Percentiles rank a stretch among this genome's conserved stretches.
These are phyloP conservation scores for Tetrahymena elliotti DNA, from an alignment of 73 alveolate genomes.

Conservation along the genomic window DNA sequence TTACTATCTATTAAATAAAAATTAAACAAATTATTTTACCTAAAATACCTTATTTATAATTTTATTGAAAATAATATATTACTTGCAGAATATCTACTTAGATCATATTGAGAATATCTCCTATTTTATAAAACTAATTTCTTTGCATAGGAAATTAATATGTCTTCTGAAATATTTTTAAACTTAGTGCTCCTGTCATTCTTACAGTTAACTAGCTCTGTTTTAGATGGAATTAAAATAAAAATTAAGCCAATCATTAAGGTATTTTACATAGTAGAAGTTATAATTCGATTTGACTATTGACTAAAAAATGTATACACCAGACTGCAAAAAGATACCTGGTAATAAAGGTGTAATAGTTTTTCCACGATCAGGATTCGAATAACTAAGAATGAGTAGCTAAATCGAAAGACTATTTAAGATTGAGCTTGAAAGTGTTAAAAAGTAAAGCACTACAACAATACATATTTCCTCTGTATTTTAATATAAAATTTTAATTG, in stretches of 20 bases:
- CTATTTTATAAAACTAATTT: background rate
- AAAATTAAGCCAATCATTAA: too few species aligned
- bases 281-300: background rate
- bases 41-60: too few species aligned
- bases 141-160: background rate
- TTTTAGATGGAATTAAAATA: background rate
- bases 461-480: background rate
- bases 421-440: background rate
- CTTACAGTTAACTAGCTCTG: background rate
- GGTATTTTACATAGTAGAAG: background rate
- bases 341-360: background rate
- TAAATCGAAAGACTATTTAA: background rate
- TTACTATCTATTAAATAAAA: background rate
- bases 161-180: background rate
- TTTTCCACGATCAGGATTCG: background rate
- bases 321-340: background rate
- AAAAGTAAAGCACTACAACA: background rate
- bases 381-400: background rate
- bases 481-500: background rate
- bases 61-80: background rate
- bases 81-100: background rate
- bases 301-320: background rate
- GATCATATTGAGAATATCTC: background rate
- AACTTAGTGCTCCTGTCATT: background rate
- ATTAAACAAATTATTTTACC: background rate